Conservation (phyloP, 2,329 filamentous ascomycete genomes). For the Ophiocordyceps camponoti-leonardi region DNA sequence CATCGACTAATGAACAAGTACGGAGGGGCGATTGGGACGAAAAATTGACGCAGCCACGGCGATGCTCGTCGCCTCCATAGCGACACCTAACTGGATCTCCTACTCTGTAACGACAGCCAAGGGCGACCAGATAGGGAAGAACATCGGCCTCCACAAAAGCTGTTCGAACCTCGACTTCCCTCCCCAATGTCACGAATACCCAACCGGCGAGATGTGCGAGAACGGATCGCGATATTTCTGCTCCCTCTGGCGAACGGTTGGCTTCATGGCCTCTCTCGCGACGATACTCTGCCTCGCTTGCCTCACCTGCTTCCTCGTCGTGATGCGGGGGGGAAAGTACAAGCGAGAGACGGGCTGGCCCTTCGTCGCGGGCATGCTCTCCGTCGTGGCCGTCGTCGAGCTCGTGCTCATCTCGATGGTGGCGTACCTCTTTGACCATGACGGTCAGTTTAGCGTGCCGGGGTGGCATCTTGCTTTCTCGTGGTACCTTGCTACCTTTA, state of each 20-base stretch:
- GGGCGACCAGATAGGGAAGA: slow-evolving; percentile 32
- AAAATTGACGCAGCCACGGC: slow-evolving; percentile 35
- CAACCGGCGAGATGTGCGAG: slow-evolving; percentile 15
- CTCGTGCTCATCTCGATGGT: slow-evolving; percentile 67
- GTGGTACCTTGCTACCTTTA: slow-evolving; percentile 52
- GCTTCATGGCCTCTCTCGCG: slow-evolving; percentile 74
- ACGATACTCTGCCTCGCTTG: slow-evolving; percentile 68
- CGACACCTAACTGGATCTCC: slow-evolving; percentile 54
- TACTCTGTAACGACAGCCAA: slow-evolving; percentile 36
- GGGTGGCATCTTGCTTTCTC: slow-evolving; percentile 70
- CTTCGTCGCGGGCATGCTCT: slow-evolving; percentile 48
- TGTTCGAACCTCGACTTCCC: slow-evolving; percentile 58
- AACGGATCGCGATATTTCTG: slow-evolving; percentile 56
- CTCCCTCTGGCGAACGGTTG: slow-evolving; percentile 76
- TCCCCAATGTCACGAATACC: slow-evolving; percentile 33
- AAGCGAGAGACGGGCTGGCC: slow-evolving; percentile 74
- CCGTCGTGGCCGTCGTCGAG: slow-evolving; percentile 50
- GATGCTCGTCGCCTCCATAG: slow-evolving; percentile 53
- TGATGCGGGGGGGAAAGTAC: slow-evolving; percentile 62
- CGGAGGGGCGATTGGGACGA: too few species aligned
- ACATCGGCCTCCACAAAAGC: slow-evolving; percentile 63
- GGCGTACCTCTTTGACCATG: slow-evolving; percentile 67
- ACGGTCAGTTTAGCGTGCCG: slow-evolving; percentile 61
- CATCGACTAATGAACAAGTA: too few species aligned
- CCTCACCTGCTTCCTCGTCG: slow-evolving; percentile 62